Evolutionary conservation across 202 grass and related monocot genomes (phyloP).

Genomic region (Schoenoplectus tabernaemontani): DNA sequence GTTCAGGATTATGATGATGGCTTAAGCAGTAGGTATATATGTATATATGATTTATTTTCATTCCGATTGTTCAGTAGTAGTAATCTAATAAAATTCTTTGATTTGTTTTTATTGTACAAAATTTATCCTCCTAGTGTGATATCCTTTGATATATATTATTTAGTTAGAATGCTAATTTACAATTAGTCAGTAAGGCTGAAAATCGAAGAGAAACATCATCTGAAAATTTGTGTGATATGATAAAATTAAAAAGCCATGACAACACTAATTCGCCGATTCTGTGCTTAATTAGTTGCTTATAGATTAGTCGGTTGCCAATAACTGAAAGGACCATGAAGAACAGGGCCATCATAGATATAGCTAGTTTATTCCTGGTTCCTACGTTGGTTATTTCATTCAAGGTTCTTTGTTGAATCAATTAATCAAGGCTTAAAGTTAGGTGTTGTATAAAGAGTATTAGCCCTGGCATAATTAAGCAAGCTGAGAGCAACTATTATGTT

Average conservation of each 20-base stretch:
- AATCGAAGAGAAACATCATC: not conserved
- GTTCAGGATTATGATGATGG: conserved; percentile 41
- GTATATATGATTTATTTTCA: not conserved
- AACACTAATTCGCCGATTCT: not conserved
- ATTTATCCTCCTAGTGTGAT: not conserved
- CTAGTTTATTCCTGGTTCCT: too few species aligned
- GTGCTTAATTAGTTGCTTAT: too few species aligned
- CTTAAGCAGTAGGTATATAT: conserved; percentile 5
- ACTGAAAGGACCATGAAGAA: too few species aligned
- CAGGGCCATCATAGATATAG: too few species aligned
- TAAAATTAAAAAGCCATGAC: not conserved
- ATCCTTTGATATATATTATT: not conserved
- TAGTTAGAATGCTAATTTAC: not conserved
- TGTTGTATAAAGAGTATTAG: too few species aligned
- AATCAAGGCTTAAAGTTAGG: too few species aligned
- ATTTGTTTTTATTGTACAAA: not conserved
- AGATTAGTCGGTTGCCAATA: too few species aligned
- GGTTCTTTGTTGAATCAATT: too few species aligned
- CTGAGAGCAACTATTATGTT: too few species aligned
- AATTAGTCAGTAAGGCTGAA: not conserved
- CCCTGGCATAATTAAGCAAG: too few species aligned
- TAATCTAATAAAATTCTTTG: not conserved
- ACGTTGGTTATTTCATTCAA: too few species aligned
- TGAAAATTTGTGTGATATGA: not conserved
- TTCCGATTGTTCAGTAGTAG: not conserved